These are phyloP conservation scores for Penicillium aurantiogriseum DNA, from an alignment of 2,329 filamentous ascomycete genomes.

Conservation along the genomic window DNA sequence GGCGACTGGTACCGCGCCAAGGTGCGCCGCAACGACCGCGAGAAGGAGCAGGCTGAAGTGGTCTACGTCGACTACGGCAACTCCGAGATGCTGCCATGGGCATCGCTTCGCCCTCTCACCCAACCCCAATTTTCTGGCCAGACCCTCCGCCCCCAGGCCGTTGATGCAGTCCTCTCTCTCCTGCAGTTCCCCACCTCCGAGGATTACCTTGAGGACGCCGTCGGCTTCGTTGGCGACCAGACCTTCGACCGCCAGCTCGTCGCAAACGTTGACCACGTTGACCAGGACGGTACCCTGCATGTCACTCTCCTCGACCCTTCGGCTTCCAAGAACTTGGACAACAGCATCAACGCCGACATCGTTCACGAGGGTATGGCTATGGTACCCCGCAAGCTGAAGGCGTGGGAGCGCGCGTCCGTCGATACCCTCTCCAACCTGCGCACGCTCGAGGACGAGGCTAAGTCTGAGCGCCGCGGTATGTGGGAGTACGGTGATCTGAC, in stretches of 20 bases:
- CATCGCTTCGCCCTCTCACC: constrained; percentile 74
- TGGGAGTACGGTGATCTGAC: constrained; percentile 99
- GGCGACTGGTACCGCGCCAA: constrained; percentile 92
- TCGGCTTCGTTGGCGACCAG: constrained; percentile 70
- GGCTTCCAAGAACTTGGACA: constrained; percentile 59
- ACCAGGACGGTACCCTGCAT: constrained; percentile 76
- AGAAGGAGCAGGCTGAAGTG: constrained; percentile 83
- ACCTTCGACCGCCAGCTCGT: constrained; percentile 77
- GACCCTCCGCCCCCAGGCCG: constrained; percentile 82
- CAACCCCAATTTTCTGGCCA: constrained; percentile 74
- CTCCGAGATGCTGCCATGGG: constrained; percentile 83
- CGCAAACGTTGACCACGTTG: constrained; percentile 84
- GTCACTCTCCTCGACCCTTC: constrained; percentile 84
- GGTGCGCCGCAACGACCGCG: constrained; percentile 87
- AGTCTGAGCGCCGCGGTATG: constrained; percentile 77
- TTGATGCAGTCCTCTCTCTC: constrained; percentile 83
- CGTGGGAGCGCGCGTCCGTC: constrained; percentile 78
- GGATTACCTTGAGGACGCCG: constrained; percentile 81
- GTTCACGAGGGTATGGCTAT: constrained; percentile 81
- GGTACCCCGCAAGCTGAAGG: constrained; percentile 87
- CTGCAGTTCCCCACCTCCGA: constrained; percentile 78
- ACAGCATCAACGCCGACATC: constrained; percentile 88
- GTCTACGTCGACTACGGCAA: constrained; percentile 97
- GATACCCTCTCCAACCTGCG: constrained; percentile 70
- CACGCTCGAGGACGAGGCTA: constrained; percentile 73